Conservation (phyloP, 768 basidiomycete species). For the Trametes cingulata region DNA sequence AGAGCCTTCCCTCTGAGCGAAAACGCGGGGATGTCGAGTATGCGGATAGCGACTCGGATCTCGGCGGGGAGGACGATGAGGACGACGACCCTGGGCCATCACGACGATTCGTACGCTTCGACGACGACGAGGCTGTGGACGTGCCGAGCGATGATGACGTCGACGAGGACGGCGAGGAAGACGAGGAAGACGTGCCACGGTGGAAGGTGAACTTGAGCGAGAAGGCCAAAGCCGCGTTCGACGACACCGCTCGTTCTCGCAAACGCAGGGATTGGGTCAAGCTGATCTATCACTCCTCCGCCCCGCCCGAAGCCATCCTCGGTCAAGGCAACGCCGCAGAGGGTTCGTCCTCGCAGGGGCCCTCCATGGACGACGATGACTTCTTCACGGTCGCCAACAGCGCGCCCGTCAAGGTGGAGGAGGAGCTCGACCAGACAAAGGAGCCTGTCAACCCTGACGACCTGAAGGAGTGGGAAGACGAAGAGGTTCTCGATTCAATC, state of each 20-base stretch:
- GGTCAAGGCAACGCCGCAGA: neutral
- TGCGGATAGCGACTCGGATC: slow-evolving; percentile 79
- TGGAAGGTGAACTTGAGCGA: slow-evolving; percentile 74
- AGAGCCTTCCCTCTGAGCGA: slow-evolving; percentile 37
- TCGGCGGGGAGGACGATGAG: slow-evolving; percentile 47
- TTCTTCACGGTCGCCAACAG: slow-evolving; percentile 66
- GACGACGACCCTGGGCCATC: slow-evolving; percentile 22
- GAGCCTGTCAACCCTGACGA: slow-evolving; percentile 49
- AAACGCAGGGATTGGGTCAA: slow-evolving; percentile 77
- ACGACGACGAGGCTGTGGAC: slow-evolving; percentile 50
- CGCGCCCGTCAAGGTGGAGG: slow-evolving; percentile 39
- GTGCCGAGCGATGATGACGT: slow-evolving; percentile 50
- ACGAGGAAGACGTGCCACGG: slow-evolving; percentile 50
- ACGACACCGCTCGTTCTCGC: slow-evolving; percentile 37
- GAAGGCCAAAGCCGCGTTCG: slow-evolving; percentile 48
- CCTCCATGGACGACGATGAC: slow-evolving; percentile 59
- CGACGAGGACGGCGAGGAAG: slow-evolving; percentile 38
- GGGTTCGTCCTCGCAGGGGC: slow-evolving; percentile 19
- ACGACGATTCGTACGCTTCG: slow-evolving; percentile 41
- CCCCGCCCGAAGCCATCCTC: slow-evolving; percentile 66
- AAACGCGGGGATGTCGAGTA: slow-evolving; percentile 55
- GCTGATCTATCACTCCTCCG: slow-evolving; percentile 76
- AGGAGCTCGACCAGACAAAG: slow-evolving; percentile 71
- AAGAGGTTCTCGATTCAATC: slow-evolving; percentile 83
- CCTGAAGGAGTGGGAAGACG: slow-evolving; percentile 79